phyloP scores from a whole-genome alignment of 768 basidiomycete genomes.

The Xerocomellus amylosporus region DNA sequence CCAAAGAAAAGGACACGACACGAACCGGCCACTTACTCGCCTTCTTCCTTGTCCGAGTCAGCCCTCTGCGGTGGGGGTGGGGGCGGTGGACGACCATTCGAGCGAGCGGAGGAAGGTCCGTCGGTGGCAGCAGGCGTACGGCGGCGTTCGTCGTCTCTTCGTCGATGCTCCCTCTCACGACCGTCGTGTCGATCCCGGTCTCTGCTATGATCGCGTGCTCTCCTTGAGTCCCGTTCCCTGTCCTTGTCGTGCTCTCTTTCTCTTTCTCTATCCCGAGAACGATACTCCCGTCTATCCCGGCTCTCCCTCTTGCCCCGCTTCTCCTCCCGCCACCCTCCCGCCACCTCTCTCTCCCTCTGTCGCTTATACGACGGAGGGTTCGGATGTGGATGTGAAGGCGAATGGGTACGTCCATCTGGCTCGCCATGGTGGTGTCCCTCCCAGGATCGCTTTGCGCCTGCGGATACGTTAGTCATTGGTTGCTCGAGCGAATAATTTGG shows the following conservation, averaged over 20 bases:
- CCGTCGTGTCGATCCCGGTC: constrained; percentile 31
- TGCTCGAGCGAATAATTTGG: constrained; percentile 40
- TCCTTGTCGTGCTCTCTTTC: constrained; percentile 37
- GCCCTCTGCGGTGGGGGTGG: constrained; percentile 20
- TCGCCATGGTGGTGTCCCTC: constrained; percentile 50
- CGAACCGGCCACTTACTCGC: constrained; percentile 70
- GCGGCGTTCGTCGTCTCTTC: constrained; percentile 33
- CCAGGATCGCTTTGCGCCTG: constrained; percentile 82
- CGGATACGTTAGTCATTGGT: constrained; percentile 75
- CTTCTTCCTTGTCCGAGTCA: constrained; percentile 79
- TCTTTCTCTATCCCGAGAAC: constrained; percentile 32
- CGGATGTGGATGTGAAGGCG: constrained; percentile 11
- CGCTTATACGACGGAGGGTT: constrained; percentile 43
- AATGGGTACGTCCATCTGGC: constrained; percentile 24
- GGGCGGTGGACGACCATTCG: constrained; percentile 23
- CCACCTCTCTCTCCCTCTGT: constrained; percentile 50
- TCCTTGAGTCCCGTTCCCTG: constrained; percentile 37
- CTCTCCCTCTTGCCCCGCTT: constrained; percentile 36
- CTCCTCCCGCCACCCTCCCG: constrained; percentile 69
- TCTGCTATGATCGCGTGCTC: constrained; percentile 27
- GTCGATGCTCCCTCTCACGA: constrained; percentile 26
- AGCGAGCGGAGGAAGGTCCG: constrained; percentile 3
- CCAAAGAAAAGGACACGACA: constrained; percentile 1
- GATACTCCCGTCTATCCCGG: constrained; percentile 34
- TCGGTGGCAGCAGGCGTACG: constrained; percentile 16